These are phyloP conservation scores for Leccinum subfulvum DNA, from an alignment of 1,284 basidiomycete genomes.

Conservation along the genomic window DNA sequence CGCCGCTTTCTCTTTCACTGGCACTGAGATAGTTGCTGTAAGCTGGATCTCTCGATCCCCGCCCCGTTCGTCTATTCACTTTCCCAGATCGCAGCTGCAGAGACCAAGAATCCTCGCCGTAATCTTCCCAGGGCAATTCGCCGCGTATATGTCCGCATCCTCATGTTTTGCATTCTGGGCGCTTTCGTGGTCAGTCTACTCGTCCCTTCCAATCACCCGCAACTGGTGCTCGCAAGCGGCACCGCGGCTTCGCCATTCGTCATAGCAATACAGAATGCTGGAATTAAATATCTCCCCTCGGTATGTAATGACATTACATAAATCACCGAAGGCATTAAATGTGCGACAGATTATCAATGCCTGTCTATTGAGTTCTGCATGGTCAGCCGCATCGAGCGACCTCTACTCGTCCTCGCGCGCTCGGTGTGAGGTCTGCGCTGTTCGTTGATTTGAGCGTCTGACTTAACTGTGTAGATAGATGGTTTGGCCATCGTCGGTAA, in stretches of 20 bases:
- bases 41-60: too few relatives aligned
- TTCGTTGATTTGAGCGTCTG: not conserved
- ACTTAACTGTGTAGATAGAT: slow-evolving; percentile 45
- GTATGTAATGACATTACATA: slow-evolving; percentile 21
- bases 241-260: slow-evolving; percentile 69
- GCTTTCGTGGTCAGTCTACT: slow-evolving; percentile 60
- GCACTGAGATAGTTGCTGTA: too few relatives aligned
- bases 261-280: slow-evolving; percentile 61
- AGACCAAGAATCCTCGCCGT: too few relatives aligned
- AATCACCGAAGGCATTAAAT: slow-evolving; percentile 26
- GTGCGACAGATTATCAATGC: slow-evolving; percentile 75
- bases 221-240: slow-evolving; percentile 41
- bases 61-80: too few relatives aligned
- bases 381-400: slow-evolving; percentile 83
- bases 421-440: slow-evolving; percentile 53
- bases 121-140: too few relatives aligned
- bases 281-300: slow-evolving; percentile 61
- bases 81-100: too few relatives aligned
- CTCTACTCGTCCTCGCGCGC: slow-evolving; percentile 83
- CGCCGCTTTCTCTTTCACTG: too few relatives aligned
- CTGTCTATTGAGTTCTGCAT: slow-evolving; percentile 79
- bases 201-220: slow-evolving; percentile 53
- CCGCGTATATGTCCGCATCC: slow-evolving; percentile 58
- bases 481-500: slow-evolving; percentile 76
- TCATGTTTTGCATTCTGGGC: slow-evolving; percentile 58